Conservation (phyloP, 2,329 filamentous ascomycete genomes). For the Chrysosporium queenslandicum region DNA sequence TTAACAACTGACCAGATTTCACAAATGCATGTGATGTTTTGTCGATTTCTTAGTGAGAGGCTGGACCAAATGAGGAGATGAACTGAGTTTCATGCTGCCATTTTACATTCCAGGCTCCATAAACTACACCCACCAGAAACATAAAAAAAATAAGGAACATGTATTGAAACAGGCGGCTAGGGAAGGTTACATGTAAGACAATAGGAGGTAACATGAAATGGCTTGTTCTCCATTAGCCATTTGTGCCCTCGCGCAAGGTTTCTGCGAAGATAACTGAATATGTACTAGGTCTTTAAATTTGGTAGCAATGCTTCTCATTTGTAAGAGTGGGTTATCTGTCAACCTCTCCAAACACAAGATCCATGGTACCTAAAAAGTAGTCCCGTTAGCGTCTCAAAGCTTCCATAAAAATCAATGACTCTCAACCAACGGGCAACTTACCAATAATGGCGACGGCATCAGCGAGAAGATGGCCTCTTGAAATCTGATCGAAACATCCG, state of each 20-base stretch:
- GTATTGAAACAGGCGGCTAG: constrained; percentile 5
- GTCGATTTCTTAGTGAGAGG: neutral
- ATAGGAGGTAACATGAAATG: neutral
- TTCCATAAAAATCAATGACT: neutral
- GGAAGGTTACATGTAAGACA: constrained; percentile 5
- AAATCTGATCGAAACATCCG: constrained; percentile 85
- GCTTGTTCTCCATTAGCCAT: neutral
- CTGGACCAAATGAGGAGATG: constrained; percentile 2
- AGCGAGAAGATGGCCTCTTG: constrained; percentile 82
- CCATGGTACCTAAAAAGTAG: constrained; percentile 53
- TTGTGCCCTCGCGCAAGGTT: neutral
- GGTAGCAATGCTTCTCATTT: neutral
- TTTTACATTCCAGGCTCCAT: neutral
- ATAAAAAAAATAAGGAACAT: neutral
- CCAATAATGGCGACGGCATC: constrained; percentile 93
- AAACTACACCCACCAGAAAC: neutral
- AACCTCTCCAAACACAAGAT: constrained; percentile 72
- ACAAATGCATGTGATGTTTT: neutral
- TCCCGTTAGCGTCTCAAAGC: neutral
- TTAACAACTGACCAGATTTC: too few relatives aligned
- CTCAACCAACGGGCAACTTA: constrained; percentile 23
- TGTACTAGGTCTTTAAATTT: constrained; percentile 4
- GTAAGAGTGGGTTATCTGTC: constrained; percentile 37
- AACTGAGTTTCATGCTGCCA: neutral
- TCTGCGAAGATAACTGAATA: neutral